phyloP scores from a whole-genome alignment of 2,329 filamentous ascomycete species.

The Rhynchosporium secalis region DNA sequence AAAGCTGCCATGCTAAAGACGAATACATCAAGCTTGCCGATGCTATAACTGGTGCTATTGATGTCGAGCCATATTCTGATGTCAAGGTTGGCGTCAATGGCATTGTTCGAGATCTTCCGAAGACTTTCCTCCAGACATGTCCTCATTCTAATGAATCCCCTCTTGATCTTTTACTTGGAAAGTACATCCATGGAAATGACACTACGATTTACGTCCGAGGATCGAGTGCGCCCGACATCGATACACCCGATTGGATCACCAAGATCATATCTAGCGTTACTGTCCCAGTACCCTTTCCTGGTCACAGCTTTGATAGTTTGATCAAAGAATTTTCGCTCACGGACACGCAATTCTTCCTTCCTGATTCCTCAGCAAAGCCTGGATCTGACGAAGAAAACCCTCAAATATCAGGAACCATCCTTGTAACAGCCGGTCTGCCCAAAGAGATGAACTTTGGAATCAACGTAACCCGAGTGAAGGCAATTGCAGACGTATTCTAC shows the following conservation, averaged over 20 bases:
- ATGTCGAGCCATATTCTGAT: conserved; percentile 66
- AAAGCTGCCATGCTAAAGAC: conserved; percentile 72
- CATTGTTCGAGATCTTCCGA: conserved; percentile 70
- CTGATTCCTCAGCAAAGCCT: conserved; percentile 76
- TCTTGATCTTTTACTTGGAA: conserved; percentile 75
- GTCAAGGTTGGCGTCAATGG: conserved; percentile 71
- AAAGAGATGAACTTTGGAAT: conserved; percentile 85
- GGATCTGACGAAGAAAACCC: conserved; percentile 71
- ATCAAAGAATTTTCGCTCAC: conserved; percentile 86
- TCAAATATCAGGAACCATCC: conserved; percentile 78
- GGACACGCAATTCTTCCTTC: conserved; percentile 83
- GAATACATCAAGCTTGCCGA: conserved; percentile 77
- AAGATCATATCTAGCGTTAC: conserved; percentile 80
- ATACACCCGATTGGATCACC: conserved; percentile 79
- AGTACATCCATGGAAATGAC: conserved; percentile 78
- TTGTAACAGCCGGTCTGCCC: conserved; percentile 76
- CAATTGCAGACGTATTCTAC: conserved; percentile 80
- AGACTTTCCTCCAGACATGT: conserved; percentile 70
- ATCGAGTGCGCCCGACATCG: conserved; percentile 61
- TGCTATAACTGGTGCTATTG: conserved; percentile 66
- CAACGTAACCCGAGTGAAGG: conserved; percentile 73
- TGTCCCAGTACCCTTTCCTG: conserved; percentile 81
- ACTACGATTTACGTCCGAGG: conserved; percentile 83
- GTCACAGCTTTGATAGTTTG: conserved; percentile 75
- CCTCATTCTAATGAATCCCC: conserved; percentile 78